Evolutionary conservation across 2,329 filamentous ascomycete genomes (phyloP), one percentile per base, ranked within the genome.

Genomic region (Epichloe sp.): DNA sequence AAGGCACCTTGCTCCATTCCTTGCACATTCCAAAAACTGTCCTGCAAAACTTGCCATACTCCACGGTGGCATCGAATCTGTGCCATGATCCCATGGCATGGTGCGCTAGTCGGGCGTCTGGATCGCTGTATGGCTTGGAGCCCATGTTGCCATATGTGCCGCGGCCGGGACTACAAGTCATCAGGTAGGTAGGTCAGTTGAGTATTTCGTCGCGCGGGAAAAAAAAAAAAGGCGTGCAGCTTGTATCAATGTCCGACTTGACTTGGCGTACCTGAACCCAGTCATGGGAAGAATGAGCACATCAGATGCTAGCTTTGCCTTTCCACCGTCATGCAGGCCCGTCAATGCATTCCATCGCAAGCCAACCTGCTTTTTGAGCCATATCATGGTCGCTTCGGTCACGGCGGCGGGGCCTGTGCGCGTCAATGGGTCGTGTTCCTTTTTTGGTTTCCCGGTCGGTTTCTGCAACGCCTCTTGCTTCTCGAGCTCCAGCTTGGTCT

Each of bases 351-450:
- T 59, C 58, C 58, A 60, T n/a, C 59, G 53, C 38, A 60, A 54
- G 2, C 51, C 54, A 17, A 56, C 36, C 26, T 55, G 47, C 19
- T 48, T 43, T 37, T 56, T 51, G 15, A 60, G 56, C 57, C 58
- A 60, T 19, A 40, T 46, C 12, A 51, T 55, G 21, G 58, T 57
- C 5, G 52, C 52, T 6, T 55, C 47, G 5, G 59, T 60, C 19
- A 60, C 57, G 17, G 59, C 59, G 3, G 56, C 58, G n/a, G 59
- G 59, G 2, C 59, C 59, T 6, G 59, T 60, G 15, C 57, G 43
- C 4, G 56, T 58, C 41, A 60, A 51, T 2, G 58, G 58, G 38
- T 58, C 57, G 31, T 52, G 49, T 11, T 51, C 48, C 23, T 52
- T 50, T 4, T 3, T n/a, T 5, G 11, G 38, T 23, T 37, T 19